phyloP scores from a whole-genome alignment of 139 green algal genomes.

The Chlorella vulgaris region DNA sequence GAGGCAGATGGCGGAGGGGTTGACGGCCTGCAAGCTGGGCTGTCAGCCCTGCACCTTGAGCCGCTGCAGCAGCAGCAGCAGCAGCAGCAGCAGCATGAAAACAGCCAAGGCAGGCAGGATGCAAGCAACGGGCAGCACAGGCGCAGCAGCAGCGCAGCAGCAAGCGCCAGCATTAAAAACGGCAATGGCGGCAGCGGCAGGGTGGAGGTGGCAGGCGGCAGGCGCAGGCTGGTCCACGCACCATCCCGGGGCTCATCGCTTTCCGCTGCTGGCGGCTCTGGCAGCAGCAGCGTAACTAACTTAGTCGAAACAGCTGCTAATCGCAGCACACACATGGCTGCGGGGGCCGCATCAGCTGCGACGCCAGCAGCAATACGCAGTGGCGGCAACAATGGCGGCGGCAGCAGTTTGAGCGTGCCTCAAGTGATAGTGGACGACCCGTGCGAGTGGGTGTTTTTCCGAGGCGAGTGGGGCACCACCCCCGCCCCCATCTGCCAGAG shows the following conservation, averaged over 20 bases:
- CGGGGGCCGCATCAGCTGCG: not conserved
- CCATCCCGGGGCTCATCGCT: not conserved
- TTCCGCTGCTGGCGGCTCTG: not conserved
- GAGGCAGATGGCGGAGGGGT: not conserved
- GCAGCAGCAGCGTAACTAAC: too few species aligned
- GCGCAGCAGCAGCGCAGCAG: not conserved
- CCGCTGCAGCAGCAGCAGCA: not conserved
- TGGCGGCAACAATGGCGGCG: not conserved
- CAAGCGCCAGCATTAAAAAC: too few species aligned
- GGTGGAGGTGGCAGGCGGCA: too few species aligned
- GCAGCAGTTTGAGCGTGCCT: not conserved
- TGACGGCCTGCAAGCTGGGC: not conserved
- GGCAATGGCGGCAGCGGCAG: not conserved
- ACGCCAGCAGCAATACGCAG: not conserved
- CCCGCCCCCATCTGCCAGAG: constrained; percentile 9
- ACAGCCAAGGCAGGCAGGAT: too few species aligned
- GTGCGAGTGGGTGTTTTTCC: constrained; percentile 35
- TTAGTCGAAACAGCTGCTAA: too few species aligned
- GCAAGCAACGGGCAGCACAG: too few species aligned
- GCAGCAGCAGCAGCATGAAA: not conserved
- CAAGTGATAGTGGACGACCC: constrained; percentile 7
- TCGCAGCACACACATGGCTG: too few species aligned
- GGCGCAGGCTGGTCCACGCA: not conserved
- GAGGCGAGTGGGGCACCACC: constrained; percentile 26
- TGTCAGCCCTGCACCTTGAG: not conserved